phyloP scores from a whole-genome alignment of 1,284 basidiomycete species.

The Microbotryomycetes sp. region DNA sequence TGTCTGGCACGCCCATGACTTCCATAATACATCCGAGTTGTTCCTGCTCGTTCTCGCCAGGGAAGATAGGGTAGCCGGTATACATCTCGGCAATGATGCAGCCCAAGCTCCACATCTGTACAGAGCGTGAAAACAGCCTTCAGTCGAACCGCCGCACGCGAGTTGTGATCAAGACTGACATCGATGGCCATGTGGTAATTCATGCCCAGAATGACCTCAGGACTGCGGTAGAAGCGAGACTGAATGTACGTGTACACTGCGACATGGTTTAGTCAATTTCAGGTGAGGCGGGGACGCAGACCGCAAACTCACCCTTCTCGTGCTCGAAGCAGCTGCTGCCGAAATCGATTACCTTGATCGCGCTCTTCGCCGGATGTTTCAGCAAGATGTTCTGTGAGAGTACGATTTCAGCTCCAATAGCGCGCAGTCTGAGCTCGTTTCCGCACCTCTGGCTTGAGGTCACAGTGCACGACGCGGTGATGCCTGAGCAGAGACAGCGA shows the following conservation, averaged over 20 bases:
- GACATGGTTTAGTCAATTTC: too few species aligned
- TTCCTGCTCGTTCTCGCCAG: slow-evolving; percentile 98
- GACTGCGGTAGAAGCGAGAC: slow-evolving; percentile 94
- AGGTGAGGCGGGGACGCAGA: too few species aligned
- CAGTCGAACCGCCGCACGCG: slow-evolving; percentile 47
- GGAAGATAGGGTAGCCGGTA: slow-evolving; percentile 99
- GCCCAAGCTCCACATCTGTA: slow-evolving; percentile 95
- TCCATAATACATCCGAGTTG: slow-evolving; percentile 99
- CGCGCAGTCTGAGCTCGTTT: background rate
- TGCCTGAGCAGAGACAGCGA: slow-evolving; percentile 89
- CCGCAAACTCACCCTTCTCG: slow-evolving; percentile 84
- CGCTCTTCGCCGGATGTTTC: slow-evolving; percentile 89
- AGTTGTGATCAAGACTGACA: slow-evolving; percentile 5
- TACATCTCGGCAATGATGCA: slow-evolving; percentile 96
- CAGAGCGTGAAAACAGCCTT: slow-evolving; percentile 43
- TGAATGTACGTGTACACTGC: slow-evolving; percentile 96
- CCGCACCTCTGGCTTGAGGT: slow-evolving; percentile 90
- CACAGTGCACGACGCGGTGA: slow-evolving; percentile 98
- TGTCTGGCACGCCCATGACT: slow-evolving; percentile 89
- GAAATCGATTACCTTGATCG: slow-evolving; percentile 98
- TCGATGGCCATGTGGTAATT: slow-evolving; percentile 70
- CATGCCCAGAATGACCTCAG: slow-evolving; percentile 86
- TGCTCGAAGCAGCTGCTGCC: slow-evolving; percentile 97
- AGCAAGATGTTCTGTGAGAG: slow-evolving; percentile 76
- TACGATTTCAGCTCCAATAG: background rate